These are phyloP conservation scores for Discostella pseudostelligera DNA, from an alignment of 108 stramenopile species.

Conservation along the genomic window DNA sequence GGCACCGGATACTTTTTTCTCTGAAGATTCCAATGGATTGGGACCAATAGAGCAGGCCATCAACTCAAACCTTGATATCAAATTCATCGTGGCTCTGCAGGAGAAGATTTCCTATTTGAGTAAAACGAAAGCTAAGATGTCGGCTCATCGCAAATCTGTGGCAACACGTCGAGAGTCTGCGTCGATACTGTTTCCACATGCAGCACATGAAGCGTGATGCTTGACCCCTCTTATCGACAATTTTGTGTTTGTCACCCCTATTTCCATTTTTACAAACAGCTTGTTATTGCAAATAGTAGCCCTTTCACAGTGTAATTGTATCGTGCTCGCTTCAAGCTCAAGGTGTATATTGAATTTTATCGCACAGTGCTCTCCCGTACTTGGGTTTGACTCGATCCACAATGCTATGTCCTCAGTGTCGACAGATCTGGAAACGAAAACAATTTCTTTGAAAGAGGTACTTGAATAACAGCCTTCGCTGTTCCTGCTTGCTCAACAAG, in stretches of 20 bases:
- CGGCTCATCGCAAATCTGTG: not conserved
- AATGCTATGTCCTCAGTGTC: conserved; percentile 16
- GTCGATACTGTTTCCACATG: not conserved
- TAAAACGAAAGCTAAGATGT: not conserved
- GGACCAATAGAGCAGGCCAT: not conserved
- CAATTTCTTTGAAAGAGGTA: conserved; percentile 40
- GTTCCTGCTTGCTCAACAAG: conserved; percentile 73
- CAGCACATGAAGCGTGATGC: not conserved
- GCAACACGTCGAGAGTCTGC: not conserved
- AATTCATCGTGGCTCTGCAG: not conserved
- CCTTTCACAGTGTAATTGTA: too few species aligned
- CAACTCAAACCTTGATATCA: not conserved
- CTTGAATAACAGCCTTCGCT: conserved; percentile 61
- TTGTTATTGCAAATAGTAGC: too few species aligned
- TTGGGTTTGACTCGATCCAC: too few species aligned
- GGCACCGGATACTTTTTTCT: not conserved
- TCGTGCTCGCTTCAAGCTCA: too few species aligned
- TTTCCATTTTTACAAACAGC: too few species aligned
- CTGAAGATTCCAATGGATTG: not conserved
- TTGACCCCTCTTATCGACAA: too few species aligned
- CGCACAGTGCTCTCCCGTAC: too few species aligned
- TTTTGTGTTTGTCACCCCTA: too few species aligned
- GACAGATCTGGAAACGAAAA: conserved; percentile 39
- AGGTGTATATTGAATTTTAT: too few species aligned
- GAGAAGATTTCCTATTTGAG: not conserved